Conservation (phyloP, 2,329 filamentous ascomycete species). For the Chrysoporthe puriensis region DNA sequence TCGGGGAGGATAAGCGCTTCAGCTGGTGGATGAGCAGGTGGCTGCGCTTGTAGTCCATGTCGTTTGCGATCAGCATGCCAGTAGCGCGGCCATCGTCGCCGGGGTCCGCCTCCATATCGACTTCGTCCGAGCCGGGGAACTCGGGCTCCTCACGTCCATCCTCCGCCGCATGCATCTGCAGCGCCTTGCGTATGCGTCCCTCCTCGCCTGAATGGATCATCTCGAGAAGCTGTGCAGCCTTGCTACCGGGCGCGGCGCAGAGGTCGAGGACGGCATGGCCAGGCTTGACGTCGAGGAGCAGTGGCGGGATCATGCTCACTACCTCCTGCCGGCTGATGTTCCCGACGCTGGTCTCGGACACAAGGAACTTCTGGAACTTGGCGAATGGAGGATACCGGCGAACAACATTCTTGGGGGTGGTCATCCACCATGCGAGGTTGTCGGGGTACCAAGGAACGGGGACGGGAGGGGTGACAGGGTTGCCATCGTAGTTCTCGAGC, state of each 20-base stretch:
- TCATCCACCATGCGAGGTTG: slow-evolving; percentile 95
- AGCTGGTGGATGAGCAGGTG: slow-evolving; percentile 98
- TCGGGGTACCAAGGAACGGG: slow-evolving; percentile 93
- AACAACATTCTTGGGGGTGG: slow-evolving; percentile 93
- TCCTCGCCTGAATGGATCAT: slow-evolving; percentile 94
- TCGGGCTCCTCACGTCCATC: slow-evolving; percentile 57
- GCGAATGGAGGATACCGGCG: slow-evolving; percentile 93
- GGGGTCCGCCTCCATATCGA: slow-evolving; percentile 60
- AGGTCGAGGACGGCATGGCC: slow-evolving; percentile 94
- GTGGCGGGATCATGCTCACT: slow-evolving; percentile 97
- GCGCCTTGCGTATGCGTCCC: slow-evolving; percentile 74
- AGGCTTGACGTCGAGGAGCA: slow-evolving; percentile 87
- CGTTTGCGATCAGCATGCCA: slow-evolving; percentile 91
- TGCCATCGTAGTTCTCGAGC: slow-evolving; percentile 81
- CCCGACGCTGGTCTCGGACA: slow-evolving; percentile 94
- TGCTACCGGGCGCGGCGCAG: slow-evolving; percentile 96
- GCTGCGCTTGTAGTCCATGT: slow-evolving; percentile 93
- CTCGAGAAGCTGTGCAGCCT: slow-evolving; percentile 93
- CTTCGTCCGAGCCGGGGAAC: slow-evolving; percentile 52
- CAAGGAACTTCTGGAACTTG: slow-evolving; percentile 95
- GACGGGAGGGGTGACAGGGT: slow-evolving; percentile 78
- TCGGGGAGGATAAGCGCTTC: slow-evolving; percentile 94
- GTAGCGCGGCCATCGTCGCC: slow-evolving; percentile 85
- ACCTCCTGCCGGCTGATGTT: slow-evolving; percentile 98
- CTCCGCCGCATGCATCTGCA: slow-evolving; percentile 65